A percentile compares a stretch with the other conserved stretches of the same genome.
Conservation (phyloP, 345 rosid genomes). For the Kandelia obovata region DNA sequence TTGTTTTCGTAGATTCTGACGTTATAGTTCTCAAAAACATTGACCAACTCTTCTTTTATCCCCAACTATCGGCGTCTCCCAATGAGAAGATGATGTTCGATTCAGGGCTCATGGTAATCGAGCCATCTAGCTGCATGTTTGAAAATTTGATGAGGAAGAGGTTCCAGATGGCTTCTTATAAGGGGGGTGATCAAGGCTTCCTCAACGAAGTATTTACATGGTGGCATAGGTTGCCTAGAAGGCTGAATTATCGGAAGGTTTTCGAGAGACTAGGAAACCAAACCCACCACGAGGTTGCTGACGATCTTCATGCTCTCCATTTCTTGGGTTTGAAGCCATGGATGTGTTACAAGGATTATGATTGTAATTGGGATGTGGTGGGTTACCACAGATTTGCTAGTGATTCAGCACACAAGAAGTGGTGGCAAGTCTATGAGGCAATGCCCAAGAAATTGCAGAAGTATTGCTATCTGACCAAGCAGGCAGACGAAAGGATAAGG, state of each 20-base stretch:
- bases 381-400: slow-evolving; percentile 47
- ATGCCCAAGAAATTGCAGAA: slow-evolving; percentile 52
- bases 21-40: slow-evolving; percentile 49
- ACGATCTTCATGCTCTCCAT: slow-evolving; percentile 44
- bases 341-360: slow-evolving; percentile 85
- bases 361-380: slow-evolving; percentile 76
- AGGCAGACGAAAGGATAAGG: slow-evolving; percentile 43
- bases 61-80: slow-evolving; percentile 57
- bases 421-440: slow-evolving; percentile 72
- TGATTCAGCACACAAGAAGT: slow-evolving; percentile 49
- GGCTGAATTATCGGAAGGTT: slow-evolving; percentile 48
- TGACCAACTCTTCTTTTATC: slow-evolving; percentile 53
- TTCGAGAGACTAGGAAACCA: slow-evolving; percentile 11
- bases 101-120: slow-evolving; percentile 81
- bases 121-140: slow-evolving; percentile 74
- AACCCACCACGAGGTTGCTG: slow-evolving; percentile 8
- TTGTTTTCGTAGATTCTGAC: slow-evolving; percentile 76
- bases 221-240: slow-evolving; percentile 77
- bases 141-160: slow-evolving; percentile 47
- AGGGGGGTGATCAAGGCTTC: slow-evolving; percentile 91
- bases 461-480: slow-evolving; percentile 50
- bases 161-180: slow-evolving; percentile 45
- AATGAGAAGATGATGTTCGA: slow-evolving; percentile 52
- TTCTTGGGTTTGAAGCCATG: slow-evolving; percentile 87
- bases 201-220: slow-evolving; percentile 71